These are phyloP conservation scores for Margaritispora aquatica DNA, from an alignment of 495 filamentous ascomycete species.

Conservation along the genomic window DNA sequence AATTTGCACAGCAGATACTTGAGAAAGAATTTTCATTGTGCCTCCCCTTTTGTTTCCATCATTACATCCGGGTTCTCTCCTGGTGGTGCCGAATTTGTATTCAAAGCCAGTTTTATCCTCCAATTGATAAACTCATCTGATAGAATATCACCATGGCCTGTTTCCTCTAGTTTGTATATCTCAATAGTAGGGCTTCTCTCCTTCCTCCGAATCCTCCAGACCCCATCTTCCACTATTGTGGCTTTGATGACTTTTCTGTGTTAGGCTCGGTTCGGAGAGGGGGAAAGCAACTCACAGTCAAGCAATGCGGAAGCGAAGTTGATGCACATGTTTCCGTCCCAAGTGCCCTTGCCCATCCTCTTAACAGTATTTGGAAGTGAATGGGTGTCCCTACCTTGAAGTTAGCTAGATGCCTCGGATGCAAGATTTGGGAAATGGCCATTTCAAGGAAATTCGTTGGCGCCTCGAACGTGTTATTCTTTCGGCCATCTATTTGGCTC, in stretches of 20 bases:
- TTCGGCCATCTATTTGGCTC: too few species aligned
- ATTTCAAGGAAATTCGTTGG: too few species aligned
- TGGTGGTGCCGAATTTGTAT: not conserved
- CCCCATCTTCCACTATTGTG: slow-evolving; percentile 61
- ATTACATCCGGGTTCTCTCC: not conserved
- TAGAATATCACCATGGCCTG: slow-evolving; percentile 71
- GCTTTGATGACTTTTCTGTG: slow-evolving; percentile 40
- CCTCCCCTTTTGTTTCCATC: not conserved
- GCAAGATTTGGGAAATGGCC: too few species aligned
- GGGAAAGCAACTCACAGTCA: slow-evolving; percentile 36
- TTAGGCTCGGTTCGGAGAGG: not conserved
- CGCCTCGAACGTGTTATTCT: too few species aligned
- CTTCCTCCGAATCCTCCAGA: slow-evolving; percentile 71
- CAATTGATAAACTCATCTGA: slow-evolving; percentile 69
- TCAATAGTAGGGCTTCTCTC: slow-evolving; percentile 55
- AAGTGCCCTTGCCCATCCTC: slow-evolving; percentile 53
- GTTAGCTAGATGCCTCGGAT: too few species aligned
- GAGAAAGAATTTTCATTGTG: not conserved
- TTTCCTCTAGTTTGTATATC: slow-evolving; percentile 64
- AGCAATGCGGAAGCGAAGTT: slow-evolving; percentile 77
- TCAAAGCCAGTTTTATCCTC: slow-evolving; percentile 45
- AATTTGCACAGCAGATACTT: not conserved
- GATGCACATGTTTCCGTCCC: slow-evolving; percentile 89
- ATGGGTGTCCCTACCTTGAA: slow-evolving; percentile 66
- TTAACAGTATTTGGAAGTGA: slow-evolving; percentile 69